Evolutionary conservation across 768 basidiomycete species (phyloP), one percentile per base, ranked within the genome.

Genomic region (Mrakia blollopis): DNA sequence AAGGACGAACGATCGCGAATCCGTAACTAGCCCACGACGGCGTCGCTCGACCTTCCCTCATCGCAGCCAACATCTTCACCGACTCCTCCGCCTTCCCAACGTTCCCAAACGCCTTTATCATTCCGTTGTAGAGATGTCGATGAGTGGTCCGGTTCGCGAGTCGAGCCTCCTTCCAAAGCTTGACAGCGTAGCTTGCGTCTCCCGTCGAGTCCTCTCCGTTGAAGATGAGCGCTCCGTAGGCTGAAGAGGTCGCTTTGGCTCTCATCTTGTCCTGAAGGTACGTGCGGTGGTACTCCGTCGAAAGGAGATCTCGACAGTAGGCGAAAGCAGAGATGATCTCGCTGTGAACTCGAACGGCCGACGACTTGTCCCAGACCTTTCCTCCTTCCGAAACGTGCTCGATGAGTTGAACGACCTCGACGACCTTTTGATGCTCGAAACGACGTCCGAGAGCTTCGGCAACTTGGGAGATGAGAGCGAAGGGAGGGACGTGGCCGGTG

Each of bases 211-310:
- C 65, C 25, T 35, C 37, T 7, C 65, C 65, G 65, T 68, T 68
- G 37, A 68, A 68, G 65, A 68, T 68, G 65, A 68, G 65, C 8
- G 65, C 65, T 39, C 65, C 65, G 65, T 68, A 68, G 35, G 65
- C 65, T 8, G 35, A 37, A 4, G 65, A 35, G 37, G 16, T 68
- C 16, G 65, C 35, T 39, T 30, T 23, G 18, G 39, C 65, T 37
- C 65, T 39, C 65, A 68, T 68, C 65, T 68, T 39, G 21, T 39
- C 37, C 18, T 39, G 13, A 6, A 68, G 65, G 65, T 68, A 41
- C 11, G 35, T 25, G 7, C 39, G 35, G n/a, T 68, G 65, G 39
- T 39, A 68, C 65, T 68, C 65, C 25, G 65, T 68, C 39, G 65
- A 68, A 13, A 68, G 18, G 35, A 23, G 18, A 37, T 68, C 65